Conservation (phyloP, 192 early-diverging fungal genomes). For the Coemansia erecta region DNA sequence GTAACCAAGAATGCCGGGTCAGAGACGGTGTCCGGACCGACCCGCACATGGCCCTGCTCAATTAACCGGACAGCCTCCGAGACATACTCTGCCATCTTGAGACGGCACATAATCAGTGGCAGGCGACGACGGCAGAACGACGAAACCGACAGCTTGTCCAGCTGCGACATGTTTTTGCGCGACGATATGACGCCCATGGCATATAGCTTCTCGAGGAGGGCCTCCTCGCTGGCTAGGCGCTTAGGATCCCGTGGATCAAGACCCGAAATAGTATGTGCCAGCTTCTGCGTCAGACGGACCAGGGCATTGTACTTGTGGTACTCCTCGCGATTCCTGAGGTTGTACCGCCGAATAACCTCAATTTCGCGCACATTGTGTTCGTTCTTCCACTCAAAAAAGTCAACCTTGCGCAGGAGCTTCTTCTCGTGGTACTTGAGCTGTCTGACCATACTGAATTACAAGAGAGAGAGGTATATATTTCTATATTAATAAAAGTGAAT, state of each 20-base stretch:
- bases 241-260: conserved; percentile 84
- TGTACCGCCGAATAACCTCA: conserved; percentile 84
- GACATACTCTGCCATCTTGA: conserved; percentile 94
- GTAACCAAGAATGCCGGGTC: conserved; percentile 88
- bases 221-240: conserved; percentile 68
- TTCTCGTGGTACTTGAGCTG: conserved; percentile 92
- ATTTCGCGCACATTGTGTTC: conserved; percentile 82
- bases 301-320: conserved; percentile 76
- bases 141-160: conserved; percentile 80
- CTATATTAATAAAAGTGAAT: neutral
- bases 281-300: conserved; percentile 74
- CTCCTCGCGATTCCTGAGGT: conserved; percentile 85
- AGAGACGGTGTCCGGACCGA: conserved; percentile 85
- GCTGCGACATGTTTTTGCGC: conserved; percentile 72
- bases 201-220: conserved; percentile 84
- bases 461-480: neutral
- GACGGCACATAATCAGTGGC: conserved; percentile 89
- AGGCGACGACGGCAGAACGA: conserved; percentile 84
- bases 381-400: conserved; percentile 89
- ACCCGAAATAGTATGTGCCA: conserved; percentile 80
- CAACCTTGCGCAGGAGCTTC: conserved; percentile 93
- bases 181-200: conserved; percentile 78
- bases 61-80: conserved; percentile 86
- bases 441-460: conserved; percentile 51
- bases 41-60: conserved; percentile 93